Percentiles rank a stretch among this genome's conserved stretches.
Conservation (phyloP, 495 filamentous ascomycete genomes). For the Aspergillus homomorphus region DNA sequence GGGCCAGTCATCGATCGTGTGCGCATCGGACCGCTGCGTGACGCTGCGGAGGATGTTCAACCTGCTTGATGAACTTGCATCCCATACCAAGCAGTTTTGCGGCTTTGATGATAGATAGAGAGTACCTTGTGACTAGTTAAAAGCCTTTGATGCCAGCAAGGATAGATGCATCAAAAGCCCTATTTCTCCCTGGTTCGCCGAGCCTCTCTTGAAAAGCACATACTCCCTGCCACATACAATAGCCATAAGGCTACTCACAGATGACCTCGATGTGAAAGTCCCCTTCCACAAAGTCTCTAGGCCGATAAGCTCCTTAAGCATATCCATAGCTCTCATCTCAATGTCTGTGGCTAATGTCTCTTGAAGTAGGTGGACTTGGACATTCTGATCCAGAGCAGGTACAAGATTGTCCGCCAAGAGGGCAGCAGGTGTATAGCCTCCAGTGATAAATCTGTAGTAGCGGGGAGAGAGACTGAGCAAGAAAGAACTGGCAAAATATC, state of each 20-base stretch:
- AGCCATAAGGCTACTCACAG: background rate
- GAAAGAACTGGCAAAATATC: background rate
- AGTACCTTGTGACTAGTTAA: too few species aligned
- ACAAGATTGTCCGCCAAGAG: background rate
- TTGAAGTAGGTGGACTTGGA: background rate
- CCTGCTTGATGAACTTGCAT: too few species aligned
- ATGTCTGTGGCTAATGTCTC: conserved; percentile 2
- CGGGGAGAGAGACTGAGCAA: background rate
- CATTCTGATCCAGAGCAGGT: background rate
- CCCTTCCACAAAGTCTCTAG: background rate
- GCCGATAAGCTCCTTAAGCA: background rate
- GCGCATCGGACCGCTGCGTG: conserved; percentile 13
- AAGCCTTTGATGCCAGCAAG: too few species aligned
- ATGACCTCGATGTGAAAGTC: background rate
- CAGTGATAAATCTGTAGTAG: background rate
- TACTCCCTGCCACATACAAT: conserved; percentile 1
- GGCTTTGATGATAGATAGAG: too few species aligned
- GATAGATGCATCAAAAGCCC: too few species aligned
- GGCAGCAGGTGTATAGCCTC: background rate
- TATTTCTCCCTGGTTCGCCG: too few species aligned
- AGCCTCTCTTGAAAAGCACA: background rate
- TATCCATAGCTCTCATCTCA: background rate
- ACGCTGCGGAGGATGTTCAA: conserved; percentile 25
- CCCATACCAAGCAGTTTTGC: too few species aligned
- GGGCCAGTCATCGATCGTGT: conserved; percentile 42